Conservation (phyloP, 169 alveolate species). For the Plasmodium reichenowi region DNA sequence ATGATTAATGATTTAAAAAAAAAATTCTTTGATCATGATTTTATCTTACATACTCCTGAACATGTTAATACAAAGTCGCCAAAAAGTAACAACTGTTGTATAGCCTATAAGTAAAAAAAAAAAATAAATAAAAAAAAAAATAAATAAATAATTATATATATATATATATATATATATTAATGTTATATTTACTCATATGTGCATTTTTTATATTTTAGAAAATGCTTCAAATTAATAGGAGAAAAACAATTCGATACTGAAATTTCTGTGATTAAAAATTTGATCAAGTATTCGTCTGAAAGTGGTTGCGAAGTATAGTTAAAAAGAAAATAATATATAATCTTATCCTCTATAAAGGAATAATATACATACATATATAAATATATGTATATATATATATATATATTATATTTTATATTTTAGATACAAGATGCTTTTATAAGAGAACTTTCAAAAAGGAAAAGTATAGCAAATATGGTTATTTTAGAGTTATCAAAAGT, state of each 20-base stretch:
- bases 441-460: constrained; percentile 22
- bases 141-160: neutral
- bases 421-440: constrained; percentile 66
- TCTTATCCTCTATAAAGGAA: no score
- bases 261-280: constrained; percentile 18
- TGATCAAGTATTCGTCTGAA: constrained; percentile 27
- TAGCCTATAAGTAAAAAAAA: constrained; percentile 20
- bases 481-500: constrained; percentile 34
- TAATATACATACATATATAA: no score
- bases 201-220: constrained; percentile 11
- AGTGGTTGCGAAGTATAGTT: constrained; percentile 8
- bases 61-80: neutral
- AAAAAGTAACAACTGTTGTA: constrained; percentile 46
- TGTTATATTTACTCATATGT: no score
- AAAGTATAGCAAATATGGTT: constrained; percentile 54
- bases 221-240: constrained; percentile 17
- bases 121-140: constrained; percentile 7
- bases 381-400: neutral
- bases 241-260: constrained; percentile 17
- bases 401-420: neutral
- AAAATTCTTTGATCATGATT: neutral
- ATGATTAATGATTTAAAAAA: constrained; percentile 8
- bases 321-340: neutral
- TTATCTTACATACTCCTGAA: constrained; percentile 11
- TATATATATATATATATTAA: neutral